These are phyloP conservation scores for Solanum hybrid DNA, from an alignment of 305 asterid genomes.

Conservation along the genomic window DNA sequence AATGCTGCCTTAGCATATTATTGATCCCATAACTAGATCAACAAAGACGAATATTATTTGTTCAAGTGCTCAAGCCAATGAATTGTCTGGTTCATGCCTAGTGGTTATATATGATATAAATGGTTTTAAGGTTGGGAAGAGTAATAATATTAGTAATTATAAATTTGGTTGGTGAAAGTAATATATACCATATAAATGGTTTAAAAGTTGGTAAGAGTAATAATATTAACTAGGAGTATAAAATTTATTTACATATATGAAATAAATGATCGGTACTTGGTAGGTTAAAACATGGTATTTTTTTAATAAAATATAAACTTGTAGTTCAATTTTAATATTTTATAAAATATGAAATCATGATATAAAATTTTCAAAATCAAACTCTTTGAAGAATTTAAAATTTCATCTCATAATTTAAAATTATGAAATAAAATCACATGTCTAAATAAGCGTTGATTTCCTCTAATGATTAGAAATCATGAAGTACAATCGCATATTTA, in stretches of 20 bases:
- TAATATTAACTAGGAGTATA: neutral
- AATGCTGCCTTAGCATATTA: neutral
- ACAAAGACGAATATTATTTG: neutral
- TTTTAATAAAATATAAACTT: too few species aligned
- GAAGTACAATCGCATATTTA: neutral
- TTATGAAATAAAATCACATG: neutral
- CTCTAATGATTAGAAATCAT: neutral
- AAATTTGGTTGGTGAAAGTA: neutral
- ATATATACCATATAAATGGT: neutral
- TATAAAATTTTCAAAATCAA: neutral
- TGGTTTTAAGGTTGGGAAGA: neutral
- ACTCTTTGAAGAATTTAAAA: too few species aligned
- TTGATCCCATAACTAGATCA: neutral
- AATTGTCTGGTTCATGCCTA: neutral
- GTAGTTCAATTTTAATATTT: neutral
- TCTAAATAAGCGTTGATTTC: neutral
- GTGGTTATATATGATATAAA: neutral
- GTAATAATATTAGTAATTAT: neutral
- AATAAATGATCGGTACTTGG: neutral
- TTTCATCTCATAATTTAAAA: neutral
- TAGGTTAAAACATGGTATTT: neutral
- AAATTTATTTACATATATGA: neutral
- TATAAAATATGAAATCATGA: neutral
- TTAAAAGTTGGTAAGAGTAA: neutral
- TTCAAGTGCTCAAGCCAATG: neutral